phyloP scores from a whole-genome alignment of 768 basidiomycete genomes.

The Tulasnella sp. region DNA sequence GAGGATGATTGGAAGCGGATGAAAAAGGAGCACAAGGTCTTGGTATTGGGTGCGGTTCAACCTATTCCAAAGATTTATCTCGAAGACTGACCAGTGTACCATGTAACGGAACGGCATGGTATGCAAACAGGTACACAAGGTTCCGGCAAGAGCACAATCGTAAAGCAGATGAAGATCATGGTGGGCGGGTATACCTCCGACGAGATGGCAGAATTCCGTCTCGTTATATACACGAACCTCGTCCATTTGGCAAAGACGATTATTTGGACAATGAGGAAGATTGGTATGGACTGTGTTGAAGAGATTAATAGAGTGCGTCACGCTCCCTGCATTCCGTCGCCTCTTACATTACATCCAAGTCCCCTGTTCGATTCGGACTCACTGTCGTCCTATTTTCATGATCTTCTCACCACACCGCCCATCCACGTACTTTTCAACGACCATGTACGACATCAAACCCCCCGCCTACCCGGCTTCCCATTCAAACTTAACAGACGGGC shows the following conservation, averaged over 20 bases:
- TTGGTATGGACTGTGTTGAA: slow-evolving; percentile 69
- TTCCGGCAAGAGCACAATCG: slow-evolving; percentile 91
- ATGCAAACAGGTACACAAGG: slow-evolving; percentile 70
- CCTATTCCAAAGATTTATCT: slow-evolving; percentile 24
- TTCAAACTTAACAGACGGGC: slow-evolving; percentile 28
- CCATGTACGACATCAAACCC: not conserved
- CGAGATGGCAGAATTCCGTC: slow-evolving; percentile 68
- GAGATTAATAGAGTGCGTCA: slow-evolving; percentile 46
- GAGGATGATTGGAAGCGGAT: slow-evolving; percentile 39
- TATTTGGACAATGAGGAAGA: slow-evolving; percentile 76
- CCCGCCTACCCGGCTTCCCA: not conserved
- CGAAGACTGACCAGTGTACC: not conserved
- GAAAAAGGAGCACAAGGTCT: slow-evolving; percentile 40
- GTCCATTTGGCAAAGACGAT: slow-evolving; percentile 84
- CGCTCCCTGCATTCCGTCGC: too few species aligned
- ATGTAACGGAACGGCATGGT: too few species aligned
- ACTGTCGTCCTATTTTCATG: too few species aligned
- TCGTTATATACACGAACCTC: slow-evolving; percentile 76
- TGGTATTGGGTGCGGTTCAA: slow-evolving; percentile 37
- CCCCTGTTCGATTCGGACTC: too few species aligned
- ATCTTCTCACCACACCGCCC: not conserved
- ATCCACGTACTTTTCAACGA: too few species aligned
- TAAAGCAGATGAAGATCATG: slow-evolving; percentile 94
- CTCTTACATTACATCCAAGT: not conserved
- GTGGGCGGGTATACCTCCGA: slow-evolving; percentile 81